Percentiles rank a stretch among this genome's conserved stretches.
These are phyloP conservation scores for Brassica balearica DNA, from an alignment of 441 rosid species.

Conservation along the genomic window DNA sequence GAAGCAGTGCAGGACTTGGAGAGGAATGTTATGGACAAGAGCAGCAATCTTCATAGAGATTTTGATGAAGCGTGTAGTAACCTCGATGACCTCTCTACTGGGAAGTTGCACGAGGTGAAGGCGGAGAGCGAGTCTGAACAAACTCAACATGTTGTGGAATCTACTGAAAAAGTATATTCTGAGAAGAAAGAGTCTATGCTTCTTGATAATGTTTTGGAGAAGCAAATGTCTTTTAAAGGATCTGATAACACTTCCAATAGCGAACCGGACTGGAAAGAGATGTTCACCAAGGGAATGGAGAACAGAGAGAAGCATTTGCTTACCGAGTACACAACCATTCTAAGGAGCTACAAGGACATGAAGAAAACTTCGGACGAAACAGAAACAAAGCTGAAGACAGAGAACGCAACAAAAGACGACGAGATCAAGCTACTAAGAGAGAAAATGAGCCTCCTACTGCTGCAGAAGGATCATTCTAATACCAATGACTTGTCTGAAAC, in stretches of 20 bases:
- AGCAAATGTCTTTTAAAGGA: conserved; percentile 23
- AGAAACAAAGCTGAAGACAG: conserved; percentile 42
- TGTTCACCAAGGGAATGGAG: conserved; percentile 71
- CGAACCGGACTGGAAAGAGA: conserved; percentile 84
- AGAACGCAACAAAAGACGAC: conserved; percentile 72
- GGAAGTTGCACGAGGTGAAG: conserved; percentile 39
- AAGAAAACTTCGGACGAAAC: conserved; percentile 67
- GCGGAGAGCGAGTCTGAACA: conserved; percentile 45
- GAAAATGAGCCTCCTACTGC: conserved; percentile 56
- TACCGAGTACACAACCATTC: conserved; percentile 68
- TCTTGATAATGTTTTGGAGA: conserved; percentile 26
- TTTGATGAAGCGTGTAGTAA: conserved; percentile 61
- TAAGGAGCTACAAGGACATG: conserved; percentile 76
- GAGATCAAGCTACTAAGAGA: conserved; percentile 63
- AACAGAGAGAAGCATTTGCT: conserved; percentile 70
- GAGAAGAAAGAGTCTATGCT: conserved; percentile 6
- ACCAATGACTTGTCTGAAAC: conserved; percentile 41
- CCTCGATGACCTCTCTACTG: conserved; percentile 41
- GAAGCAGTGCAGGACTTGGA: conserved; percentile 61
- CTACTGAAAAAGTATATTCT: conserved; percentile 27
- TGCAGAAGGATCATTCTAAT: conserved; percentile 53
- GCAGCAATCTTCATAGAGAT: conserved; percentile 55
- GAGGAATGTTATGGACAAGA: conserved; percentile 57
- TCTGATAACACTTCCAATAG: conserved; percentile 14
- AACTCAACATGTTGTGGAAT: conserved; percentile 16